Evolutionary conservation across 176 grass and related monocot species (phyloP).

Genomic region (Eleusine indica): DNA sequence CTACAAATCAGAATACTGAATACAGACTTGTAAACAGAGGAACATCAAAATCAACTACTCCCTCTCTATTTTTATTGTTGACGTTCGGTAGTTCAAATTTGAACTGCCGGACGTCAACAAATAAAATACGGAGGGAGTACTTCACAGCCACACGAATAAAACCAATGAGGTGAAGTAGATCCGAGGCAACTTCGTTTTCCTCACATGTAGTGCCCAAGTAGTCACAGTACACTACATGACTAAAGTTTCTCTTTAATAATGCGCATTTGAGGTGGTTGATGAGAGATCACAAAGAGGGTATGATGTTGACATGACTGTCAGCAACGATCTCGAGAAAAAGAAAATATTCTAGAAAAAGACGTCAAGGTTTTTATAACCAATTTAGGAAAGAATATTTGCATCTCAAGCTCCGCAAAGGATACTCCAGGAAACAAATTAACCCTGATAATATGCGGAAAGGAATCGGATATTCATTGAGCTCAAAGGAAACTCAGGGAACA

Average conservation of each 20-base stretch:
- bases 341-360: background rate
- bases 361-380: background rate
- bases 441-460: background rate
- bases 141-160: background rate
- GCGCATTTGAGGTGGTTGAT: background rate
- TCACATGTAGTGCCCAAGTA: background rate
- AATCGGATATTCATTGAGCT: background rate
- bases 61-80: too few species aligned
- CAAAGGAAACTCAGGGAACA: background rate
- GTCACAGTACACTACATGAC: slow-evolving; percentile 12
- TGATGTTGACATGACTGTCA: slow-evolving; percentile 8
- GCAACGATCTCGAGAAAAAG: background rate
- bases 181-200: background rate
- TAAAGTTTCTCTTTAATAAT: background rate
- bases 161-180: background rate
- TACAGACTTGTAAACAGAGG: background rate
- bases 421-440: background rate
- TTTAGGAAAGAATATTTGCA: background rate
- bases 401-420: background rate
- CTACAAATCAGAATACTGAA: background rate
- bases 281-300: background rate
- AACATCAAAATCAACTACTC: background rate
- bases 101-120: too few species aligned
- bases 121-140: too few species aligned
- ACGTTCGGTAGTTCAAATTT: too few species aligned